Base-by-base conservation (phyloP, 208 protist species). In the Leishmania mexicana region DNA sequence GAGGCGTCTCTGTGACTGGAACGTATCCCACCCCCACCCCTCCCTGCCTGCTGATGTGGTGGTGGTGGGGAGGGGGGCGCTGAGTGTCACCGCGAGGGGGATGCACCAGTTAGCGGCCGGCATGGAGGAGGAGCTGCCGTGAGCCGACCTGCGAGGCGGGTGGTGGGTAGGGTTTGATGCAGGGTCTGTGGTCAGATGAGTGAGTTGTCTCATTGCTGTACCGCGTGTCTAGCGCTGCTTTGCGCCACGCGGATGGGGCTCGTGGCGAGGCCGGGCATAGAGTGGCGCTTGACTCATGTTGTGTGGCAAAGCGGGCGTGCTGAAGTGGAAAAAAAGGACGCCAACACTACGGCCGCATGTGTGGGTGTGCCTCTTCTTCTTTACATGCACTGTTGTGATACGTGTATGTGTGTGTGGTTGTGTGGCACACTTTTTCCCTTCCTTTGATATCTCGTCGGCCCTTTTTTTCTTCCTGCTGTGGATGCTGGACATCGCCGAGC, bases 381-480 rank as follows among this genome's bases (percentile, higher is more conserved):
- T 49, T 31, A 24, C 7, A 15, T 31, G 24, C 57, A 31, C 57
- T 62, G 15, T 0, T 54, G 51, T 21, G 51, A 21, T 54, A 0
- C 51, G 24, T 31, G 57, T 40, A 15, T 67, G 10, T 68, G 15
- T 42, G 15, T 19, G 15, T 42, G 15, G 0, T 75, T 78, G 60
- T 75, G 45, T 78, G 28, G 31, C n/a, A 13, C 80, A 40, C 47
- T 49, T 38, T 77, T 80, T n/a, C 35, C 17, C 77, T 70, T 80
- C 76, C 19, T 19, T 38, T 51, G 35, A 51, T 51, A 1, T 74
- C 54, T 74, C 57, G 57, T 53, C 70, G 11, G 13, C 45, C 24
- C 31, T 40, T 74, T 51, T 51, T 74, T 35, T 28, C 24, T 74
- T 53, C 31, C 70, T 28, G 28, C 24, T 40, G 17, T 54, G 8